Base-by-base conservation (phyloP, 805 yeast genomes). In the Kurtzmaniella cleridarum region DNA sequence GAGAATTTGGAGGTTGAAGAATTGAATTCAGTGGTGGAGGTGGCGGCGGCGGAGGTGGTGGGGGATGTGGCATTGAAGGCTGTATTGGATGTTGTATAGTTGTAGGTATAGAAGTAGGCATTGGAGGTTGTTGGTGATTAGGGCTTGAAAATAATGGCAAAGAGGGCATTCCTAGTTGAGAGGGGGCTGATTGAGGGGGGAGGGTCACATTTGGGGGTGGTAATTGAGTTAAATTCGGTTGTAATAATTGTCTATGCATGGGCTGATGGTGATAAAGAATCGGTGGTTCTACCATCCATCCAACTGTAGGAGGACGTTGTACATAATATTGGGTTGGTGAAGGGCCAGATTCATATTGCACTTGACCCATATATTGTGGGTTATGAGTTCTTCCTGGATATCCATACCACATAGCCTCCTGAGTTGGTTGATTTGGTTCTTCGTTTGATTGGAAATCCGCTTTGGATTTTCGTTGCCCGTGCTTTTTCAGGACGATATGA, bases 401-500 rank as follows among this genome's bases (percentile, higher is more conserved):
- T 8, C 36, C 36, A 24, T 27, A 34, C 36, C 36, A 34, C 13
- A 27, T 13, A 9, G 24, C 16, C 11, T 27, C 18, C 5, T 12
- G 28, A 10, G 27, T n/a, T 8, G 15, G 27, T 15, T 11, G 34
- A 9, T 20, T 15, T 26, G 33, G 28, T 12, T 53, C 55, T 14
- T 50, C 40, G 15, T 36, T 51, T 41, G 46, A 44, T 39, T 64
- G 66, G 48, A 64, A 67, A 41, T 67, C 71, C 14, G 63, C 62
- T 44, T 66, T 67, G 20, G 64, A 56, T 47, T 65, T 65, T 28
- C 72, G 50, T 36, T 55, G 62, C n/a, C 73, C 73, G 43, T 67
- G 73, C 34, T 64, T 67, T 42, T 67, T 66, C 43, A 71, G 65
- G 23, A 67, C 71, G 4, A 67, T 66, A 47, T 67, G 73, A 10